Base-by-base conservation (phyloP, 2,329 filamentous ascomycete genomes). In the Lithohypha guttulata region DNA sequence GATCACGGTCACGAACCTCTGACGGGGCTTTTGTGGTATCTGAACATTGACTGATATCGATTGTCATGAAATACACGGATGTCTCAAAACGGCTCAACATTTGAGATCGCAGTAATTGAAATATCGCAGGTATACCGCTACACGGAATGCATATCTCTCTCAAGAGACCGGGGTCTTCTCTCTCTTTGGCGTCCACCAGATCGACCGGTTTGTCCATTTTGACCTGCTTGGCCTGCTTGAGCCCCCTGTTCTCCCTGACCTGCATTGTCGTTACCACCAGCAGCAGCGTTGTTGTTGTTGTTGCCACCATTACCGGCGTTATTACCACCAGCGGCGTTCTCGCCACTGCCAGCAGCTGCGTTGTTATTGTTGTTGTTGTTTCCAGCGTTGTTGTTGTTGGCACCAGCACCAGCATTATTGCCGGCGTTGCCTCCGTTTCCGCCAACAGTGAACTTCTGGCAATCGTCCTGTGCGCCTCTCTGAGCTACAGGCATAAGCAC, bases 381-480 rank as follows among this genome's bases (percentile, higher is more conserved):
- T 25, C 65, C 68, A 46, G 14, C 28, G 26, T 19, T n/a, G n/a
- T 41, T 30, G 17, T 73, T 59, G 20, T 70, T 70, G 2, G 56
- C 63, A 0, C 53, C 49, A 6, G 71, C 64, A 10, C 53, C 47
- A 15, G 68, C 62, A 36, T 53, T 50, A 21, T 73, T 58, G 13
- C 56, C 48, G 5, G 69, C 69, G 4, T 65, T 53, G 7, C 63
- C 62, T 43, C 71, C 59, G 25, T 65, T 69, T 15, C 52, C 58
- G 44, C 73, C 66, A 48, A 76, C 73, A 30, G 66, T 71, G 53
- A 79, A 74, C 52, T 73, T 73, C 35, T 68, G 61, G 55, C 76
- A 80, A 54, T 80, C 76, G 51, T 81, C 77, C 55, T 79, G 75
- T 31, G 72, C 65, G 58, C 77, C 77, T 57, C 77, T 72, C 60